Evolutionary conservation across 108 stramenopile genomes (phyloP).

Genomic region (Cyclotella atomus): DNA sequence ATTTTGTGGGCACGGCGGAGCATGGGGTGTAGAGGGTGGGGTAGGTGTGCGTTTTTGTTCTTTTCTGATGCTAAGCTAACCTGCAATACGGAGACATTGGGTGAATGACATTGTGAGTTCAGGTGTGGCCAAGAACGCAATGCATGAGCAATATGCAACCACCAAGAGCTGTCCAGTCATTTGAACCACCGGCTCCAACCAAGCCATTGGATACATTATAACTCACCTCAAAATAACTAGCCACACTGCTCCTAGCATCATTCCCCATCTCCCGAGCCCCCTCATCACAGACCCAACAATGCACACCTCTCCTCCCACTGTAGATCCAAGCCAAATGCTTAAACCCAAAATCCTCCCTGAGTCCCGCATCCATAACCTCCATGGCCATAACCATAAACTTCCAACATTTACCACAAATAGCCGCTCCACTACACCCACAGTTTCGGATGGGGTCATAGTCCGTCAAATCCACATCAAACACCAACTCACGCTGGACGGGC

Average conservation of each 20-base stretch:
- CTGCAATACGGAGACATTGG: slow-evolving; percentile 27
- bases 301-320: slow-evolving; percentile 99
- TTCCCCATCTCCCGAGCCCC: slow-evolving; percentile 87
- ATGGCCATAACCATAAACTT: slow-evolving; percentile 97
- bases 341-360: slow-evolving; percentile 96
- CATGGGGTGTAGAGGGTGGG: slow-evolving; percentile 88
- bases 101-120: too few species aligned
- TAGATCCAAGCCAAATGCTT: slow-evolving; percentile 97
- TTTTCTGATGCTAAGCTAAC: slow-evolving; percentile 67
- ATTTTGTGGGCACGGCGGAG: slow-evolving; percentile 82
- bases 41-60: slow-evolving; percentile 70
- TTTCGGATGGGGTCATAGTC: slow-evolving; percentile 98
- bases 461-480: slow-evolving; percentile 99
- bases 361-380: slow-evolving; percentile 85
- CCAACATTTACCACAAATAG: slow-evolving; percentile 95
- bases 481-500: slow-evolving; percentile 95
- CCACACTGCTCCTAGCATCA: slow-evolving; percentile 94
- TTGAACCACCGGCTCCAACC: too few species aligned
- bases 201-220: not conserved
- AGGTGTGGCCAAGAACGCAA: too few species aligned
- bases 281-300: slow-evolving; percentile 99
- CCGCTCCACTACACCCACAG: slow-evolving; percentile 94
- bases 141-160: too few species aligned
- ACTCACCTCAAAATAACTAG: slow-evolving; percentile 94
- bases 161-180: too few species aligned